These are phyloP conservation scores for Kuraishia hungarica DNA, from an alignment of 805 yeast species.

Conservation along the genomic window DNA sequence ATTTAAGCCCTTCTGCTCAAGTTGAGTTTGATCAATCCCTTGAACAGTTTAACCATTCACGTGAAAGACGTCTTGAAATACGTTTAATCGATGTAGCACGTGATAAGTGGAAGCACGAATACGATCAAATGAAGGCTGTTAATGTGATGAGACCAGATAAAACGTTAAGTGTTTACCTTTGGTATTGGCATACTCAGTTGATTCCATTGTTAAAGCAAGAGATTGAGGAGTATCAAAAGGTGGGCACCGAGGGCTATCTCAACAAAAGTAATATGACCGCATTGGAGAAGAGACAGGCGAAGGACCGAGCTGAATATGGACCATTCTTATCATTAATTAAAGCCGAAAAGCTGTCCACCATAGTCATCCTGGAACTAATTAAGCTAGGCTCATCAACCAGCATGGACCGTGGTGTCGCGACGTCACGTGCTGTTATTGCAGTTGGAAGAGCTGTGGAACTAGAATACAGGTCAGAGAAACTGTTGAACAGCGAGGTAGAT, in stretches of 20 bases:
- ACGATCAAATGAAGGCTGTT: conserved; percentile 59
- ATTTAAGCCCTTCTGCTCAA: conserved; percentile 38
- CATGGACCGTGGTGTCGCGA: conserved; percentile 70
- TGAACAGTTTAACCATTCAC: conserved; percentile 60
- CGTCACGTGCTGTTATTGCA: conserved; percentile 70
- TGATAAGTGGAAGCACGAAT: conserved; percentile 82
- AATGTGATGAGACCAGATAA: conserved; percentile 42
- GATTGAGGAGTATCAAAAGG: conserved; percentile 41
- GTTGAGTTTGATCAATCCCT: conserved; percentile 55
- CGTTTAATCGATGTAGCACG: conserved; percentile 80
- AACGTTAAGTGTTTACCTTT: conserved; percentile 58
- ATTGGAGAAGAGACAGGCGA: conserved; percentile 13
- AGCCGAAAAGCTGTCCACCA: conserved; percentile 75
- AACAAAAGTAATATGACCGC: conserved; percentile 1
- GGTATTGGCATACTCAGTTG: conserved; percentile 77
- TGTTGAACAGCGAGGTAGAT: conserved; percentile 48
- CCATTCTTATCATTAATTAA: conserved; percentile 68
- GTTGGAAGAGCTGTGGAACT: conserved; percentile 81
- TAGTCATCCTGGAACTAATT: conserved; percentile 75
- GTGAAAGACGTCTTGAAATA: conserved; percentile 72
- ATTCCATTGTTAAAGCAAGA: conserved; percentile 66
- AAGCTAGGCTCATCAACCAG: conserved; percentile 71
- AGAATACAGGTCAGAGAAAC: conserved; percentile 68
- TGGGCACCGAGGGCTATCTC: conserved; percentile 16
- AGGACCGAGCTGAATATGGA: conserved; percentile 48